Percentiles rank a stretch among this genome's conserved stretches.
phyloP scores from a whole-genome alignment of 495 filamentous ascomycete species.

The Aspergillus saccharolyticus region DNA sequence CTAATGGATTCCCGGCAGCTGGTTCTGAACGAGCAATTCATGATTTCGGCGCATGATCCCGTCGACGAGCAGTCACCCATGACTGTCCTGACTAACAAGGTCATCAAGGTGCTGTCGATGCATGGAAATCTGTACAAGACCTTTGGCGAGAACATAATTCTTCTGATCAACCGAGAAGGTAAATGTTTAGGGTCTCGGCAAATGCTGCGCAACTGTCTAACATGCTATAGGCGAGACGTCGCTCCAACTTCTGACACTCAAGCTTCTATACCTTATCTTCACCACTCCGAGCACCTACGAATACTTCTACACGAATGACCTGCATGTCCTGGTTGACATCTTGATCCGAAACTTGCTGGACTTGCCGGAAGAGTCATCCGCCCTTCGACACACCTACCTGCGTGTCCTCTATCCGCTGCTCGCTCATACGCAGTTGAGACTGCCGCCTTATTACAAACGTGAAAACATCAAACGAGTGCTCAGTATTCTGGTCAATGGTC shows the following conservation, averaged over 20 bases:
- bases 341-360: constrained; percentile 94
- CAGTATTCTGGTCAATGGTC: constrained; percentile 52
- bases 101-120: constrained; percentile 81
- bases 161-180: constrained; percentile 93
- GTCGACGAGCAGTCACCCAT: constrained; percentile 30
- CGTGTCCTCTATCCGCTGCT: constrained; percentile 88
- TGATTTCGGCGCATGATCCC: constrained; percentile 65
- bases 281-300: constrained; percentile 87
- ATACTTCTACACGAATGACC: constrained; percentile 97
- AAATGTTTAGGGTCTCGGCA: constrained; percentile 5
- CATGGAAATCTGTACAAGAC: constrained; percentile 80
- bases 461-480: constrained; percentile 77
- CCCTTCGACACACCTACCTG: constrained; percentile 94
- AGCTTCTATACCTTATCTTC: constrained; percentile 91
- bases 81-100: constrained; percentile 75
- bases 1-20: constrained; percentile 50
- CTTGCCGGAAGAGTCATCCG: constrained; percentile 71
- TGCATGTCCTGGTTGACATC: constrained; percentile 91
- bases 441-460: constrained; percentile 84
- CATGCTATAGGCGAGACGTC: constrained; percentile 63
- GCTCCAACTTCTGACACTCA: constrained; percentile 88
- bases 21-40: constrained; percentile 96
- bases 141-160: constrained; percentile 96
- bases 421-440: constrained; percentile 80
- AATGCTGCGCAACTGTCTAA: constrained; percentile 26